A percentile compares a stretch with the other conserved stretches of the same genome.
Evolutionary conservation across 2,329 filamentous ascomycete genomes (phyloP).

Genomic region (Xylaria multiplex): DNA sequence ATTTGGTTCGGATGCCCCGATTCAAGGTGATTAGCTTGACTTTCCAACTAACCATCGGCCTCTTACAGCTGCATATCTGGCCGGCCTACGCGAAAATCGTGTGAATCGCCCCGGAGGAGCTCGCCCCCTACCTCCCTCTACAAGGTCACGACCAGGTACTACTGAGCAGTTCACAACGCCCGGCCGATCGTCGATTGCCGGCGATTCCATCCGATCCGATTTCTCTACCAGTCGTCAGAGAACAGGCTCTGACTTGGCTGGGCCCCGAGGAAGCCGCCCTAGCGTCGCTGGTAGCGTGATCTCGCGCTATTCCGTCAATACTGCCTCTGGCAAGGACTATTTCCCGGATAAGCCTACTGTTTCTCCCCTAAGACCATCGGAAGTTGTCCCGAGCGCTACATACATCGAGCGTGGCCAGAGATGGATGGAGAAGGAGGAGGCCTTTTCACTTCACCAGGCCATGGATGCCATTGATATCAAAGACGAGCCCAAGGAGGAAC

Average conservation of each 20-base stretch:
- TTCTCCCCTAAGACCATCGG: constrained; percentile 63
- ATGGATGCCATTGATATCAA: constrained; percentile 76
- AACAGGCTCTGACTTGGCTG: constrained; percentile 46
- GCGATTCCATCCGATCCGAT: constrained; percentile 48
- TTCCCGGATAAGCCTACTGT: constrained; percentile 56
- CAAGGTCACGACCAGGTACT: constrained; percentile 47
- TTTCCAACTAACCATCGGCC: constrained; percentile 30
- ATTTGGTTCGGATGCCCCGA: constrained; percentile 62
- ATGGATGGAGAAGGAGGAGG: constrained; percentile 86
- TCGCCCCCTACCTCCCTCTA: constrained; percentile 65
- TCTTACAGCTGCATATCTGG: constrained; percentile 65
- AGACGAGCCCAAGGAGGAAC: constrained; percentile 41
- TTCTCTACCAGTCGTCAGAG: constrained; percentile 50
- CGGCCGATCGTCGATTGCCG: constrained; percentile 48
- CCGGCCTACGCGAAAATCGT: constrained; percentile 75
- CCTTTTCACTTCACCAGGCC: constrained; percentile 73
- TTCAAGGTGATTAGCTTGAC: constrained; percentile 18
- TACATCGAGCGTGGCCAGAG: constrained; percentile 79
- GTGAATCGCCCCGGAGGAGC: constrained; percentile 75
- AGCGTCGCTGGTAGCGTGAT: constrained; percentile 59
- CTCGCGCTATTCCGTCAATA: constrained; percentile 61
- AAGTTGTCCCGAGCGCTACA: constrained; percentile 71
- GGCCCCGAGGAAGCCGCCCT: constrained; percentile 51
- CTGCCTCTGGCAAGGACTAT: constrained; percentile 61
- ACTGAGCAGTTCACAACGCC: constrained; percentile 41